Percentiles rank a stretch among this genome's conserved stretches.
Evolutionary conservation across 2,329 filamentous ascomycete species (phyloP).

Genomic region (Macroventuria anomochaeta): DNA sequence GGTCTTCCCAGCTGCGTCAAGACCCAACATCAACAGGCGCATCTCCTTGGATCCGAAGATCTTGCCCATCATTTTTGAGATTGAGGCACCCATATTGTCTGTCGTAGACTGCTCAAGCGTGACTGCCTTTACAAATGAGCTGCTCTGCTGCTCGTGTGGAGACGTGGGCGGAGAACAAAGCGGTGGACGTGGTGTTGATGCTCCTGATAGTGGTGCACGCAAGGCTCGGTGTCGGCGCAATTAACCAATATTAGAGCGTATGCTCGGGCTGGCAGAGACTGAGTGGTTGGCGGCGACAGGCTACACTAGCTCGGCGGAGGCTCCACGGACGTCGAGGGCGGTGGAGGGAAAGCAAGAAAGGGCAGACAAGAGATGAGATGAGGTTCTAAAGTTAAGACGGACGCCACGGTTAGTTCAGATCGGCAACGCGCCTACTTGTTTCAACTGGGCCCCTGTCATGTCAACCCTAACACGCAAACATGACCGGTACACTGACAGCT

Average conservation of each 20-base stretch:
- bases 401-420: constrained; percentile 6
- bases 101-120: not conserved
- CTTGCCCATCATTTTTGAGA: constrained; percentile 97
- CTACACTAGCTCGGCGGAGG: constrained; percentile 5
- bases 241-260: constrained; percentile 4
- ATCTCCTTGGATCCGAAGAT: constrained; percentile 99
- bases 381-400: constrained; percentile 16
- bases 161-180: not conserved
- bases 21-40: constrained; percentile 95
- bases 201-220: constrained; percentile 7
- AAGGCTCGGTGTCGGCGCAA: constrained; percentile 12
- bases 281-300: not conserved
- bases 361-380: constrained; percentile 14
- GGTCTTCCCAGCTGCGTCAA: constrained; percentile 98
- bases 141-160: constrained; percentile 2
- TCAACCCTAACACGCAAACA: not conserved
- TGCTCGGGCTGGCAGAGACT: constrained; percentile 2
- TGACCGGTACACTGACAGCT: constrained; percentile 6
- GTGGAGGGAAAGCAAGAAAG: not conserved
- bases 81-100: constrained; percentile 81
- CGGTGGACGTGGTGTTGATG: constrained; percentile 7
- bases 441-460: constrained; percentile 18
- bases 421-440: constrained; percentile 24
- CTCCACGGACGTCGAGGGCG: constrained; percentile 7
- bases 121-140: not conserved